These are phyloP conservation scores for Huntiella bhutanensis DNA, from an alignment of 2,329 filamentous ascomycete species.

Conservation along the genomic window DNA sequence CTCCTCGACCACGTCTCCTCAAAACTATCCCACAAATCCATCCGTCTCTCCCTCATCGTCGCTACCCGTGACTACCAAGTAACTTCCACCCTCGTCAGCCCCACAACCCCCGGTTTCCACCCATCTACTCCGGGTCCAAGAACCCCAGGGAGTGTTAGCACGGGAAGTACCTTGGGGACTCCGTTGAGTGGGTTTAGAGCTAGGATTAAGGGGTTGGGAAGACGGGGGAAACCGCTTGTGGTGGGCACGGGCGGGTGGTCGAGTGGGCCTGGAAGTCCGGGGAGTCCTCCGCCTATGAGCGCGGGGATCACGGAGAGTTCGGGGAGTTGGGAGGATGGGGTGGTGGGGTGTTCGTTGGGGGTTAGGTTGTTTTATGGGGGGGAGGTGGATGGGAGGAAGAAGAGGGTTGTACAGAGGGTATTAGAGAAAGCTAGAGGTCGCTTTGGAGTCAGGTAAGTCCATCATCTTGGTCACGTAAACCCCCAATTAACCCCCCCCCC, in stretches of 20 bases:
- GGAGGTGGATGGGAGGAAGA: constrained; percentile 26
- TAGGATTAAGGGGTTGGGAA: too few species aligned
- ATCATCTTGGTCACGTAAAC: background rate
- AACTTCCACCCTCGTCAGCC: constrained; percentile 14
- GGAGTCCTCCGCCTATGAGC: constrained; percentile 25
- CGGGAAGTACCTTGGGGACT: too few species aligned
- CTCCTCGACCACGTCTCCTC: constrained; percentile 40
- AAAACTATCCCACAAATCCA: constrained; percentile 33
- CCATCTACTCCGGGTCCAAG: constrained; percentile 11
- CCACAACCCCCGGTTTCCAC: constrained; percentile 18
- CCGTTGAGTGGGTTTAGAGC: too few species aligned
- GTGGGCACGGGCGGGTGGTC: too few species aligned
- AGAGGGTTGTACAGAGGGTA: constrained; percentile 27
- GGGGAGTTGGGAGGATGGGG: too few species aligned
- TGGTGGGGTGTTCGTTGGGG: constrained; percentile 23
- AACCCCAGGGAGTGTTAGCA: constrained; percentile 17
- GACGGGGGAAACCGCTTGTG: too few species aligned
- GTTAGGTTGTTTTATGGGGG: constrained; percentile 32
- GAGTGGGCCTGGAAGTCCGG: too few species aligned
- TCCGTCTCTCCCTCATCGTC: constrained; percentile 39
- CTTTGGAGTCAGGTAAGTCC: constrained; percentile 15
- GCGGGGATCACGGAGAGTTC: constrained; percentile 23
- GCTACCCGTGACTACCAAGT: constrained; percentile 37
- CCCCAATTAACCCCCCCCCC: background rate
- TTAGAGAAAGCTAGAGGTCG: constrained; percentile 34